Evolutionary conservation across 2,329 filamentous ascomycete genomes (phyloP).

Genomic region (Fusarium sacchari): DNA sequence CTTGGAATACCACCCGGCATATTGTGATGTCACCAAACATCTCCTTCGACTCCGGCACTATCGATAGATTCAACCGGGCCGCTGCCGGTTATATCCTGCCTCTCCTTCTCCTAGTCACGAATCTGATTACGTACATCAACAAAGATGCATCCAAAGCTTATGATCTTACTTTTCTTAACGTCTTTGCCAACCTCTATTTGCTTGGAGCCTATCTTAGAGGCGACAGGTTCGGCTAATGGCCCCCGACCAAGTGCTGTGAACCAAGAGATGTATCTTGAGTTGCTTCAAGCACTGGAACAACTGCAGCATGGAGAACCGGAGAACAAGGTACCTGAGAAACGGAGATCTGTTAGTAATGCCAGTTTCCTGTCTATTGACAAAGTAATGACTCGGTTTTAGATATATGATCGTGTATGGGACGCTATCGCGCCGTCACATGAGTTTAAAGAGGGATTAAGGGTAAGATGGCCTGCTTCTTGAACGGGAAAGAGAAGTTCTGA

Average conservation of each 20-base stretch:
- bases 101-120: not conserved
- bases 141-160: not conserved
- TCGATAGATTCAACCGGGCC: not conserved
- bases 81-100: not conserved
- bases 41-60: not conserved
- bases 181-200: not conserved
- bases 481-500: not conserved
- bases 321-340: not conserved
- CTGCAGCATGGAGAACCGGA: not conserved
- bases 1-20: not conserved
- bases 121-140: not conserved
- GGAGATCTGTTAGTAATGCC: not conserved
- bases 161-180: not conserved
- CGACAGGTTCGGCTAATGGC: not conserved
- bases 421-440: not conserved
- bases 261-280: not conserved
- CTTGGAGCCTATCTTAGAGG: not conserved
- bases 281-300: not conserved
- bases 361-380: fast-evolving
- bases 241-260: not conserved
- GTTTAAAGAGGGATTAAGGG: not conserved
- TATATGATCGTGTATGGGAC: not conserved
- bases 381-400: fast-evolving
- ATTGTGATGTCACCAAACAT: not conserved
- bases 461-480: not conserved